Evolutionary conservation across 2,329 filamentous ascomycete genomes (phyloP), one percentile per base, ranked within the genome.

Genomic region (Epichloe bromicola): DNA sequence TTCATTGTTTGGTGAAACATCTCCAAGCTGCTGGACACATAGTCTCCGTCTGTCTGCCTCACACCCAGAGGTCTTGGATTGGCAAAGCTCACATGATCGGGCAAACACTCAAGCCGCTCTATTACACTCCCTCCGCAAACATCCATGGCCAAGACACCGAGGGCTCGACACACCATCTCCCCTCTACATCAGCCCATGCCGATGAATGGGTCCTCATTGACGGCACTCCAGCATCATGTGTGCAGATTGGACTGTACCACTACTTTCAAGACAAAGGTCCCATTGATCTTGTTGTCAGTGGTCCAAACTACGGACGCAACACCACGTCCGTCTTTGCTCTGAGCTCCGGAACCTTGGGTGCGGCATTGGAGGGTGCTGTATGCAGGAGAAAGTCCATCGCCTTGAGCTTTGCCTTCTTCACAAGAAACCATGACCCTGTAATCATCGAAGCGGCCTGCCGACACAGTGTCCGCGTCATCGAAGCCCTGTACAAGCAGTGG

Each of bases 21-120:
- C 81, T 93, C 48, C 81, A 88, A 65, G 68, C 74, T 51, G 81
- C 84, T 34, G 89, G 89, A 7, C 91, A 96, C 68, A 76, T 73
- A n/a, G 88, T 97, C 54, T 95, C 88, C 7, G 90, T 98, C 47
- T 85, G 93, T 56, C 79, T 98, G 14, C 93, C 93, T 2, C 81
- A 96, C 66, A 84, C 83, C 6, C 93, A 98, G 70, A 83, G 91
- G 55, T 95, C 89, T 51, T 98, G 93, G 93, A 97, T 98, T 61
- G 90, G 90, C 60, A 98, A 98, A 74, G 93, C 93, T 3, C 93
- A 97, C 68, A 86, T 97, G 62, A 89, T 97, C 60, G 90, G 90
- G 51, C 85, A 91, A 65, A 86, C 86, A 10, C 79, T 95, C 55
- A 88, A 84, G 64, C 89, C 89, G 8, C 76, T 80, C 30, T 95